Evolutionary conservation across 495 filamentous ascomycete species (phyloP), one percentile per base, ranked within the genome.

Genomic region (Aspergillus asperescens): DNA sequence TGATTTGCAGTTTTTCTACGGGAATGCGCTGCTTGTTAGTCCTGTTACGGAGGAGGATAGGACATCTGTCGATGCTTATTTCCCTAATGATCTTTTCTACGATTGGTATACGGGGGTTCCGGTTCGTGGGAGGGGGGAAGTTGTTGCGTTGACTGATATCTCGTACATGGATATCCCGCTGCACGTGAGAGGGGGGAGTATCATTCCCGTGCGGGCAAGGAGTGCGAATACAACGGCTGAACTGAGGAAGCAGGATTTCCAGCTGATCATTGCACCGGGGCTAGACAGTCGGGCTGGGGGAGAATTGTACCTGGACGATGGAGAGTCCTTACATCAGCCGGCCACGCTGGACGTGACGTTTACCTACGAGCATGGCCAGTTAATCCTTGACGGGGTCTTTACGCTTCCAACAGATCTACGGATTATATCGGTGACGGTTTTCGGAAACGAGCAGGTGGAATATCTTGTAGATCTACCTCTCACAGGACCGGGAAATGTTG

Each of bases 41-140:
- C 88, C 88, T 3, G 88, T 93, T 7, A 83, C 76, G 0, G 75
- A 81, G 12, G 72, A 84, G 52, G 78, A 81, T 50, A 65, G 71
- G 20, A 90, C 84, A 0, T 76, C 73, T 22, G 85, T 88, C 1
- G 72, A 79, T n/a, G 80, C 87, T 32, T 91, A 91, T 67, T 77
- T 93, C 32, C 86, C 88, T 31, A 59, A 84, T 38, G 87, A 86
- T 61, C 58, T 81, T 50, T 90, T 88, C 72, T 93, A 91, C 67
- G 86, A 90, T 69, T 89, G 78, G 75, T 81, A 79, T 66, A 88
- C 84, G 1, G 74, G 78, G 44, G 64, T 72, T 47, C 61, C 66
- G 1, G 61, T 91, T 22, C 72, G 69, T 4, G 84, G 86, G 10
- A 59, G 60, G 1, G 85, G 83, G 6, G 61, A 61, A 7, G 70